Conservation (phyloP, 306 rosid genomes). For the Fagus sylvatica region DNA sequence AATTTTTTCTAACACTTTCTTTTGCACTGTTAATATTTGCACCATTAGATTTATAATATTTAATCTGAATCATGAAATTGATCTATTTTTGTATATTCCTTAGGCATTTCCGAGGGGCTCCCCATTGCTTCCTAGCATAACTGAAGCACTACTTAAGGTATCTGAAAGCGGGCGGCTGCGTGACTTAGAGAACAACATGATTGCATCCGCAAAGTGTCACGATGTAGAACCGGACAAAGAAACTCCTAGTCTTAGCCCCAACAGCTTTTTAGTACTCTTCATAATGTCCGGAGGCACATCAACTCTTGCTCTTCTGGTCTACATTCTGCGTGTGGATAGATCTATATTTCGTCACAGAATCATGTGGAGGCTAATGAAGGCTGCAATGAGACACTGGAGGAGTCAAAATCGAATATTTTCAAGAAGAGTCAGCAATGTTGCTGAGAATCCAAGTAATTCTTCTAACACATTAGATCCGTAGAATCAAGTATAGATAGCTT, state of each 20-base stretch:
- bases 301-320: constrained; percentile 38
- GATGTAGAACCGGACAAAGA: constrained; percentile 12
- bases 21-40: too few relatives aligned
- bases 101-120: constrained; percentile 48
- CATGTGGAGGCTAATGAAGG: constrained; percentile 21
- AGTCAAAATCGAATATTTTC: constrained; percentile 19
- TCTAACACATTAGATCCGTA: neutral
- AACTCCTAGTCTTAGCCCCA: constrained; percentile 40
- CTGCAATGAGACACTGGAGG: constrained; percentile 29
- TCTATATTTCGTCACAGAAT: constrained; percentile 6
- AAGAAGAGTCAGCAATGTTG: constrained; percentile 27
- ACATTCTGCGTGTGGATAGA: neutral
- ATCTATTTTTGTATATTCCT: neutral
- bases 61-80: too few relatives aligned
- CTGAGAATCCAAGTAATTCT: constrained; percentile 4
- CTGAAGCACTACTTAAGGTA: constrained; percentile 35
- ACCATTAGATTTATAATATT: too few relatives aligned
- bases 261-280: constrained; percentile 40
- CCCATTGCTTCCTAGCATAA: constrained; percentile 28
- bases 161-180: constrained; percentile 30
- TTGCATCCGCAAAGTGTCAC: constrained; percentile 34
- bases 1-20: neutral
- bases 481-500: too few relatives aligned
- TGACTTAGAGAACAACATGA: constrained; percentile 36
- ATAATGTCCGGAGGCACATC: constrained; percentile 42